Evolutionary conservation across 345 rosid species (phyloP).

Genomic region (Balakata baccata): DNA sequence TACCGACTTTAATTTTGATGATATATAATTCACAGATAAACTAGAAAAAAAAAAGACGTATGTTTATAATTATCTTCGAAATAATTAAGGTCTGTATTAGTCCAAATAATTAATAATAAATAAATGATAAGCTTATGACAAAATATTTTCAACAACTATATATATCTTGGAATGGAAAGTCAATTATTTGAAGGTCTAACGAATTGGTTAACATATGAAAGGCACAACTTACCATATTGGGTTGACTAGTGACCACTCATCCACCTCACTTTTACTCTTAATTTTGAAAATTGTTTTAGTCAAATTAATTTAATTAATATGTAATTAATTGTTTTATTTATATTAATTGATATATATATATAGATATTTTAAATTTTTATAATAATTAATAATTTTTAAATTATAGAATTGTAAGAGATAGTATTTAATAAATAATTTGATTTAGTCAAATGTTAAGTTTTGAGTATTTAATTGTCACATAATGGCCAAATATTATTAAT

Average conservation of each 20-base stretch:
- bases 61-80: too few species aligned
- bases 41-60: neutral
- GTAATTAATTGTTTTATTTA: too few species aligned
- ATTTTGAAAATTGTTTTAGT: too few species aligned
- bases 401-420: too few species aligned
- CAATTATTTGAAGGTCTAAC: neutral
- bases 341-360: too few species aligned
- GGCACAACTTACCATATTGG: constrained; percentile 5
- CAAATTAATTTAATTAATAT: too few species aligned
- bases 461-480: too few species aligned
- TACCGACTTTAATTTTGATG: neutral
- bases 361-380: too few species aligned
- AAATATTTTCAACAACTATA: neutral
- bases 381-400: too few species aligned
- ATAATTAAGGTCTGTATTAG: neutral
- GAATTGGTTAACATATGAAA: constrained; percentile 3
- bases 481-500: too few species aligned
- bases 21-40: neutral
- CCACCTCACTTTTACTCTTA: neutral
- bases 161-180: neutral
- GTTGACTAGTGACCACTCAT: neutral
- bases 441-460: too few species aligned
- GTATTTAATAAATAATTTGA: too few species aligned
- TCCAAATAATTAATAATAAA: neutral
- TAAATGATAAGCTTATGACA: neutral